These are phyloP conservation scores for Prunus mongolica DNA, from an alignment of 306 rosid species.

Conservation along the genomic window DNA sequence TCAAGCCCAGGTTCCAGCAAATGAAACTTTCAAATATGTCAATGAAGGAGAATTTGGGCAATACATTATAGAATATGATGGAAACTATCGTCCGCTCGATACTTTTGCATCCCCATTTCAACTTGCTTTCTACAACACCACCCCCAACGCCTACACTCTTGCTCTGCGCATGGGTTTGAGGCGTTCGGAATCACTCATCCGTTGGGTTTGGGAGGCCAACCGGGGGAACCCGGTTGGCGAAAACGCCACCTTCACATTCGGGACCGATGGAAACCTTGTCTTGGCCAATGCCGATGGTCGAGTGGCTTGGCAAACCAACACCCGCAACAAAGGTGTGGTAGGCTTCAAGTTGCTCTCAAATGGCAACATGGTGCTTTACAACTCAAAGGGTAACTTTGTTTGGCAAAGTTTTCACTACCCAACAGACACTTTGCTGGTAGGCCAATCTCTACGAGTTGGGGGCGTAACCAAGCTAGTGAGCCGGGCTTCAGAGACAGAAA, in stretches of 20 bases:
- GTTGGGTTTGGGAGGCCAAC: conserved; percentile 88
- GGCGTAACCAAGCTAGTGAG: conserved; percentile 49
- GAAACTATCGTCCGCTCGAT: conserved; percentile 30
- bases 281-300: conserved; percentile 54
- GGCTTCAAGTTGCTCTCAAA: conserved; percentile 47
- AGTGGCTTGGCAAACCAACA: conserved; percentile 67
- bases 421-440: conserved; percentile 65
- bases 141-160: conserved; percentile 62
- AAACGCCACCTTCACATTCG: conserved; percentile 55
- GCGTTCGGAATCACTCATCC: conserved; percentile 44
- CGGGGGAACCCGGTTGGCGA: conserved; percentile 62
- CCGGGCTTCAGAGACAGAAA: conserved; percentile 49
- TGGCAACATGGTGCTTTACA: conserved; percentile 62
- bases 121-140: conserved; percentile 66
- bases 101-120: conserved; percentile 48
- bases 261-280: conserved; percentile 54
- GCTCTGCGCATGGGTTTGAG: conserved; percentile 54
- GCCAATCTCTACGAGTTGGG: conserved; percentile 41
- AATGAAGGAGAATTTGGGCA: conserved; percentile 56
- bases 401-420: conserved; percentile 83
- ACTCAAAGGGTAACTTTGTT: conserved; percentile 47
- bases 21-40: conserved; percentile 43
- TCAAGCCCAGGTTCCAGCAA: conserved; percentile 46
- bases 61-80: conserved; percentile 47
- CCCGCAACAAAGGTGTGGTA: conserved; percentile 61